A percentile compares a stretch with the other conserved stretches of the same genome.
Evolutionary conservation across 805 yeast genomes (phyloP).

Genomic region (Hanseniaspora lachancei): DNA sequence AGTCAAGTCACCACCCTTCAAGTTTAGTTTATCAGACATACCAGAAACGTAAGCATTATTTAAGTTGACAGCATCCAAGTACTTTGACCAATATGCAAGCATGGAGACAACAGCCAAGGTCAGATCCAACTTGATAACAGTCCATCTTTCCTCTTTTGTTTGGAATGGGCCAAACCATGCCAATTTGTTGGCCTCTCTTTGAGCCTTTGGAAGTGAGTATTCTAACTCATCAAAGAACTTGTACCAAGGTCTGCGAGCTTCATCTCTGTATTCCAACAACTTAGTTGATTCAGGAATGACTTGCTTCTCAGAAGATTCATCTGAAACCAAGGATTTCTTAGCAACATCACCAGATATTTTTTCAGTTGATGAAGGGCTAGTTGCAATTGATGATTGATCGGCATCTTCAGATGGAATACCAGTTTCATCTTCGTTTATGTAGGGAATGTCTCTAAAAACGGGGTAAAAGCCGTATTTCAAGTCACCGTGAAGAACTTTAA

Average conservation of each 20-base stretch:
- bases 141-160: conserved; percentile 32
- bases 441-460: conserved; percentile 23
- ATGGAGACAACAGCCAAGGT: conserved; percentile 41
- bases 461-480: conserved; percentile 28
- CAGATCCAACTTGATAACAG: conserved; percentile 39
- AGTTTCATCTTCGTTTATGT: conserved; percentile 14
- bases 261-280: conserved; percentile 36
- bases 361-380: neutral
- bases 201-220: conserved; percentile 32
- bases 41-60: conserved; percentile 57
- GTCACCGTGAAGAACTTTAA: conserved; percentile 20
- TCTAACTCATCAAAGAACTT: conserved; percentile 51
- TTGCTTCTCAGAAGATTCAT: neutral
- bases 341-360: neutral
- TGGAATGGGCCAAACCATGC: conserved; percentile 43
- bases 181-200: conserved; percentile 30
- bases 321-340: neutral
- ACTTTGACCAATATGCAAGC: conserved; percentile 55
- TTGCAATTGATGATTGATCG: neutral
- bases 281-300: conserved; percentile 1
- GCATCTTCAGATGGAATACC: conserved; percentile 1
- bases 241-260: conserved; percentile 42
- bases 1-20: conserved; percentile 51
- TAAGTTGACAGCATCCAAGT: conserved; percentile 46
- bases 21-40: conserved; percentile 41